Percentiles rank a stretch among this genome's conserved stretches.
Conservation (phyloP, 2,329 filamentous ascomycete genomes). For the Sarocladium brachiariae region DNA sequence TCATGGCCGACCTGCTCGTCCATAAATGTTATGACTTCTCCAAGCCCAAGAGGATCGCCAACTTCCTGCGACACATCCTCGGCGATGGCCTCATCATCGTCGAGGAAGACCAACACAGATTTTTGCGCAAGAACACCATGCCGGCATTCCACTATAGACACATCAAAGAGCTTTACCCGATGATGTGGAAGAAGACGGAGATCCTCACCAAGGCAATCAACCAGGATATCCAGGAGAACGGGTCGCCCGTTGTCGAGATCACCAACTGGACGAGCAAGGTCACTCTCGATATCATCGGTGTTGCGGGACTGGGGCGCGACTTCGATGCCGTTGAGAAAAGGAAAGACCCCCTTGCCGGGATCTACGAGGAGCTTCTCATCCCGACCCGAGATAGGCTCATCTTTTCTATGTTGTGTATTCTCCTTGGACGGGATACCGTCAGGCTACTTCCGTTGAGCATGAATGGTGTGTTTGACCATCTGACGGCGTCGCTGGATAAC, state of each 20-base stretch:
- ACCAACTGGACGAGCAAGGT: slow-evolving; percentile 44
- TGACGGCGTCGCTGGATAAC: slow-evolving; percentile 26
- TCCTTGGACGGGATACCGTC: slow-evolving; percentile 30
- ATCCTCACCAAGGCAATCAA: slow-evolving; percentile 32
- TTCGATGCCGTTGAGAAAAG: slow-evolving; percentile 32
- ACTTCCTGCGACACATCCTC: slow-evolving; percentile 44
- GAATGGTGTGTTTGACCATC: slow-evolving; percentile 31
- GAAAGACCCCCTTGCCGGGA: slow-evolving; percentile 26
- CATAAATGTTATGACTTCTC: slow-evolving; percentile 44
- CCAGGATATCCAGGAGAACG: slow-evolving; percentile 24
- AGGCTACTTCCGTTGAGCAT: slow-evolving; percentile 37
- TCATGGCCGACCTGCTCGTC: slow-evolving; percentile 21
- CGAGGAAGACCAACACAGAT: slow-evolving; percentile 66
- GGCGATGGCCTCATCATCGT: slow-evolving; percentile 54
- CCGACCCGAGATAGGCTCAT: slow-evolving; percentile 39
- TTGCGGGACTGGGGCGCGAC: slow-evolving; percentile 49
- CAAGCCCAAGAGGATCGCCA: slow-evolving; percentile 39
- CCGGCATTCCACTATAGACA: slow-evolving; percentile 63
- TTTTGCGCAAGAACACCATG: slow-evolving; percentile 58
- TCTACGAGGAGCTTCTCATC: slow-evolving; percentile 37
- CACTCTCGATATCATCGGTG: slow-evolving; percentile 54
- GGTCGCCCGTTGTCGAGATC: slow-evolving; percentile 25
- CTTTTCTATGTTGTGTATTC: slow-evolving; percentile 32
- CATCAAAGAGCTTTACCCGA: slow-evolving; percentile 61
- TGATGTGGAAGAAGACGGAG: slow-evolving; percentile 57